These are phyloP conservation scores for Dissophora globulifera DNA, from an alignment of 192 early-diverging fungal species.

Conservation along the genomic window DNA sequence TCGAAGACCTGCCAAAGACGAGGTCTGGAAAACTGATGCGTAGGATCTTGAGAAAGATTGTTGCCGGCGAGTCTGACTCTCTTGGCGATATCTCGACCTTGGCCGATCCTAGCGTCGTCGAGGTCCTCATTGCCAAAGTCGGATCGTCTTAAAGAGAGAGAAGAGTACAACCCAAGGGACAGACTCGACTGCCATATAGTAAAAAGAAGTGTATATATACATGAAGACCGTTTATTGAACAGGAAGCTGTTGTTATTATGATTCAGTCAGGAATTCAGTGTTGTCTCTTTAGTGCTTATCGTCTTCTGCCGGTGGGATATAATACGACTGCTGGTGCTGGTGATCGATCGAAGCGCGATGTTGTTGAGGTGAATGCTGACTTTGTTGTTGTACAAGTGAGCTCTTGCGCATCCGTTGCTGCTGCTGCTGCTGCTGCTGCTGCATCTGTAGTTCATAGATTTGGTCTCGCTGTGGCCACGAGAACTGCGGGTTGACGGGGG, in stretches of 20 bases:
- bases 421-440: constrained; percentile 22
- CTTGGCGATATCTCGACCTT: constrained; percentile 91
- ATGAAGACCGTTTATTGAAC: neutral
- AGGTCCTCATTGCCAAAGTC: constrained; percentile 43
- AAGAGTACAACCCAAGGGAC: neutral
- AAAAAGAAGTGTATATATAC: constrained; percentile 1
- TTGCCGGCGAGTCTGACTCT: constrained; percentile 83
- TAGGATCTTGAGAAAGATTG: constrained; percentile 93
- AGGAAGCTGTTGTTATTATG: neutral
- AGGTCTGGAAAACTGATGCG: constrained; percentile 98
- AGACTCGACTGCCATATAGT: neutral
- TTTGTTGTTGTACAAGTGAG: neutral
- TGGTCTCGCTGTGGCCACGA: constrained; percentile 3
- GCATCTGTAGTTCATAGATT: no score
- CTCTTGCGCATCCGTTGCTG: constrained; percentile 15
- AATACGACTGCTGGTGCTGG: constrained; percentile 42
- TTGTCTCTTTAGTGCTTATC: no score
- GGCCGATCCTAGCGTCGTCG: constrained; percentile 73
- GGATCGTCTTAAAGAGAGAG: constrained; percentile 1
- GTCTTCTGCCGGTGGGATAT: constrained; percentile 46
- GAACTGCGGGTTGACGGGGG: constrained; percentile 13
- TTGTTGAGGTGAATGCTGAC: constrained; percentile 3
- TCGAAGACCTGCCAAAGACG: constrained; percentile 93
- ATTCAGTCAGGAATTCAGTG: no score
- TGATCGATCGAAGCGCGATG: constrained; percentile 35